Evolutionary conservation across 2,329 filamentous ascomycete genomes (phyloP).

Genomic region (Ophiocordyceps sinensis): DNA sequence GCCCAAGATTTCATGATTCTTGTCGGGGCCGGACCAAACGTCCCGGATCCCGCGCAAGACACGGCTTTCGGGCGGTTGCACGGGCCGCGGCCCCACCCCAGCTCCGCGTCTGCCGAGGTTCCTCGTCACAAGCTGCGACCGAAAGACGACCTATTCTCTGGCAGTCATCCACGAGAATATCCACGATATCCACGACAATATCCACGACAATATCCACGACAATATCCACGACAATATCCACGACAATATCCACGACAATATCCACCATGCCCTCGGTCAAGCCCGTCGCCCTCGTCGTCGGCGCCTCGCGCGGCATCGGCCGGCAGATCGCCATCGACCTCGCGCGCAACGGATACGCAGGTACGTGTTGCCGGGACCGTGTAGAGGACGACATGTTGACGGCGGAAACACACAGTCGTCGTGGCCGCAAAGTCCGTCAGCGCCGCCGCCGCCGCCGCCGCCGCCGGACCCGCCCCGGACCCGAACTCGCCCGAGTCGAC

Average conservation of each 20-base stretch:
- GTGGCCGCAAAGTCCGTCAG: slow-evolving; percentile 65
- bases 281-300: slow-evolving; percentile 56
- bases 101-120: background rate
- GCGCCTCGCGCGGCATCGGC: slow-evolving; percentile 68
- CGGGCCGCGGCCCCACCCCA: background rate
- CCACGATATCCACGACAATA: too few species aligned
- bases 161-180: too few species aligned
- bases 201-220: too few species aligned
- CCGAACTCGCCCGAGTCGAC: slow-evolving; percentile 64
- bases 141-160: background rate
- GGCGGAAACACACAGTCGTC: slow-evolving; percentile 41
- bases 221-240: too few species aligned
- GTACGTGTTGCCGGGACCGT: too few species aligned
- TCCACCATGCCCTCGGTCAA: slow-evolving; percentile 8
- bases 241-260: too few species aligned
- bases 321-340: slow-evolving; percentile 68
- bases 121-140: background rate
- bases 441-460: slow-evolving; percentile 40
- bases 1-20: too few species aligned
- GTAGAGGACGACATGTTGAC: too few species aligned
- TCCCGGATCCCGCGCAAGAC: too few species aligned
- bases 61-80: background rate
- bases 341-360: slow-evolving; percentile 53
- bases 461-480: slow-evolving; percentile 53
- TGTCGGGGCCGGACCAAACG: too few species aligned